phyloP scores from a whole-genome alignment of 768 basidiomycete genomes.

The Lentinula sp. region DNA sequence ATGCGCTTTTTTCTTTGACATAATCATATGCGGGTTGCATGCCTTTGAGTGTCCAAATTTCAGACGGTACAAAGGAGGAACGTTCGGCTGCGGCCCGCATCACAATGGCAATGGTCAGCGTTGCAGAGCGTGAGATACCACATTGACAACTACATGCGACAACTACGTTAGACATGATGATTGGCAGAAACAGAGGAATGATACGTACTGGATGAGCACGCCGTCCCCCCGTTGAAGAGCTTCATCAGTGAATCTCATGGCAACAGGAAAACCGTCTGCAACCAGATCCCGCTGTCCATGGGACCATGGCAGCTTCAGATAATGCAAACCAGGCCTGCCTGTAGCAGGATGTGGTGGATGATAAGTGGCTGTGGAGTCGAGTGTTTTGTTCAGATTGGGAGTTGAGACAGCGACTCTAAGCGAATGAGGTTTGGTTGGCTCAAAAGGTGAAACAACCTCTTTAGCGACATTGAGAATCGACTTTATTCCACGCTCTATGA shows the following conservation, averaged over 20 bases:
- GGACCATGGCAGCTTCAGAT: slow-evolving; percentile 88
- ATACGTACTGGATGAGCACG: slow-evolving; percentile 77
- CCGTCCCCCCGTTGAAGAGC: slow-evolving; percentile 72
- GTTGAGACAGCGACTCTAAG: slow-evolving; percentile 63
- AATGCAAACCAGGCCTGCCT: slow-evolving; percentile 77
- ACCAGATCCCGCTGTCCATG: slow-evolving; percentile 92
- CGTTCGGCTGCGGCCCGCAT: slow-evolving; percentile 84
- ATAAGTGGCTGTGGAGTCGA: slow-evolving; percentile 42
- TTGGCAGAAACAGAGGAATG: slow-evolving; percentile 9
- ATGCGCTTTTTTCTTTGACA: slow-evolving; percentile 85
- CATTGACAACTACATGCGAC: slow-evolving; percentile 71
- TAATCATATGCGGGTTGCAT: slow-evolving; percentile 89
- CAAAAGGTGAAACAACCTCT: slow-evolving; percentile 76
- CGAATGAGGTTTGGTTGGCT: slow-evolving; percentile 36
- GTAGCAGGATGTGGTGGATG: slow-evolving; percentile 60
- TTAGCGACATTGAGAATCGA: slow-evolving; percentile 91
- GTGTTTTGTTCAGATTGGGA: slow-evolving; percentile 46
- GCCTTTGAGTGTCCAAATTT: slow-evolving; percentile 74
- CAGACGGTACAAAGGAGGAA: slow-evolving; percentile 60
- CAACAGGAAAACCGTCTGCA: slow-evolving; percentile 67
- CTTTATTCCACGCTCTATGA: slow-evolving; percentile 67
- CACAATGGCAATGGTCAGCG: slow-evolving; percentile 83
- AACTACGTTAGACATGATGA: slow-evolving; percentile 12
- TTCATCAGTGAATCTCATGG: slow-evolving; percentile 77
- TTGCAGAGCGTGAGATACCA: slow-evolving; percentile 88